phyloP scores from a whole-genome alignment of 1,284 basidiomycete genomes.

The Stygiomarasmius scandens region DNA sequence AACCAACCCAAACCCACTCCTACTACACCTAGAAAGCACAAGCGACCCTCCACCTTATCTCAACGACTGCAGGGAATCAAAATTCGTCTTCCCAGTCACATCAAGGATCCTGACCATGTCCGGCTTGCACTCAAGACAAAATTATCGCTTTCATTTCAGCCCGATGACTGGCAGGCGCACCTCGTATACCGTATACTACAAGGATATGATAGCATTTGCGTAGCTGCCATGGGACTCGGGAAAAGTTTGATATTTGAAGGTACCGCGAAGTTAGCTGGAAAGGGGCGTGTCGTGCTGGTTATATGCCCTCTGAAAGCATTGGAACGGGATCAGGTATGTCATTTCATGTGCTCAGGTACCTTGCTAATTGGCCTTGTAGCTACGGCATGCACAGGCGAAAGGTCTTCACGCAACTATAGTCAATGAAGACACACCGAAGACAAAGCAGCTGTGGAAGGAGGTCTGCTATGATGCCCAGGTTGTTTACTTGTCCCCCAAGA shows the following conservation, averaged over 20 bases:
- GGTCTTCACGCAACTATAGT: not conserved
- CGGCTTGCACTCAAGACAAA: not conserved
- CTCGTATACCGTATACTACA: not conserved
- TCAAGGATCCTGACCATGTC: not conserved
- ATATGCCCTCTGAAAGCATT: not conserved
- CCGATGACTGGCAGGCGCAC: not conserved
- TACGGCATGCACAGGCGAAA: not conserved
- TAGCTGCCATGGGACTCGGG: slow-evolving; percentile 1
- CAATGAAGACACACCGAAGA: slow-evolving; percentile 5
- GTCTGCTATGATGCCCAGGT: not conserved
- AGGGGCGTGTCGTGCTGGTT: not conserved
- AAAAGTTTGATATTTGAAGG: slow-evolving; percentile 3
- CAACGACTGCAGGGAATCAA: not conserved
- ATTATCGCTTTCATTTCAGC: not conserved
- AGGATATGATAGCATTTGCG: slow-evolving; percentile 2
- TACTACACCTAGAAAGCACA: not conserved
- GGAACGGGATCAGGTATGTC: not conserved
- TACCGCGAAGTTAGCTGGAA: not conserved
- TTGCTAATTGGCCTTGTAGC: not conserved
- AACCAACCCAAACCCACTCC: not conserved
- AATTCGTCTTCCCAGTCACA: not conserved
- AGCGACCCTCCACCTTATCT: not conserved
- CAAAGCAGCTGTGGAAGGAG: not conserved
- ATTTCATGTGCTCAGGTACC: not conserved
- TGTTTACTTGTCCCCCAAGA: not conserved